Percentiles rank a stretch among this genome's conserved stretches.
Evolutionary conservation across 2,329 filamentous ascomycete genomes (phyloP).

Genomic region (Lithohypha guttulata): DNA sequence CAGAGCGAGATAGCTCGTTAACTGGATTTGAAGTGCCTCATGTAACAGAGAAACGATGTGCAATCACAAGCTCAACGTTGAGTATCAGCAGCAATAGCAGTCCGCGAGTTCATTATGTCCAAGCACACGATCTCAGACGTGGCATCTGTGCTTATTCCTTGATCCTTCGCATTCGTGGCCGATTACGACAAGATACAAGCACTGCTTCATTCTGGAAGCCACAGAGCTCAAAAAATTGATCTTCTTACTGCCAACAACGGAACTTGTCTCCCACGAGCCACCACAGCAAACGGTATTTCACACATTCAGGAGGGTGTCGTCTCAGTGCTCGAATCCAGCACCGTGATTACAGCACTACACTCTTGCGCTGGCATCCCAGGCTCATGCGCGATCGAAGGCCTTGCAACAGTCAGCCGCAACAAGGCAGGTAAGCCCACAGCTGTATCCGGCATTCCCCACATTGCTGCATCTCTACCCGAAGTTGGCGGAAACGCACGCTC

Average conservation of each 20-base stretch:
- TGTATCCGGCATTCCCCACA: neutral
- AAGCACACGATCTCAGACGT: too few relatives aligned
- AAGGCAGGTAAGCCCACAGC: constrained; percentile 1
- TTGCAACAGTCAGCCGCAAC: neutral
- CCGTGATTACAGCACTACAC: neutral
- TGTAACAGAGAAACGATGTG: too few relatives aligned
- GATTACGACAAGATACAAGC: too few relatives aligned
- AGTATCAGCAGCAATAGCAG: too few relatives aligned
- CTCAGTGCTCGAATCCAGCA: neutral
- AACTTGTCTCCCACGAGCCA: neutral
- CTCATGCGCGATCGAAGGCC: constrained; percentile 24
- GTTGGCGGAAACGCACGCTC: neutral
- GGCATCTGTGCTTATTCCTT: too few relatives aligned
- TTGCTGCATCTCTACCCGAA: neutral
- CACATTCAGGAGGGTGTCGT: neutral
- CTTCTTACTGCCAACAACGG: neutral
- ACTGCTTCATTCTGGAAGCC: too few relatives aligned
- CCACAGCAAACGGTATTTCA: neutral
- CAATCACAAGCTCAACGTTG: too few relatives aligned
- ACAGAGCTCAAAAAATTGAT: too few relatives aligned
- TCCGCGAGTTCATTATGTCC: too few relatives aligned
- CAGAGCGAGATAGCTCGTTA: too few relatives aligned
- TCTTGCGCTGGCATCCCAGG: constrained; percentile 6
- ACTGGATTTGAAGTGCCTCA: too few relatives aligned
- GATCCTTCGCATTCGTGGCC: too few relatives aligned